phyloP scores from a whole-genome alignment of 1,139 yeast species.

The Hansenula sp. region DNA sequence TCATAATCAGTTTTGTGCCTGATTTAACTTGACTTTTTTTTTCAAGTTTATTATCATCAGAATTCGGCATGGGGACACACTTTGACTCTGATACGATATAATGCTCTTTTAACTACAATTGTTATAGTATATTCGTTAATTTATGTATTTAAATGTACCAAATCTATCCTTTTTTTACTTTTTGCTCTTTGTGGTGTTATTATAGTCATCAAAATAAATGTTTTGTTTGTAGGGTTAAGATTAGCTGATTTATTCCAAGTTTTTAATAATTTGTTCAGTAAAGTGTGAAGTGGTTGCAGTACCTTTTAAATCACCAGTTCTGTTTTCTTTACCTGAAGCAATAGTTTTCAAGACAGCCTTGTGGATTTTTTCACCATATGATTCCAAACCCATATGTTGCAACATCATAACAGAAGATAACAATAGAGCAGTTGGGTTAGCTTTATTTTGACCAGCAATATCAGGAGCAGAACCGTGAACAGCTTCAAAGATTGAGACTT shows the following conservation, averaged over 20 bases:
- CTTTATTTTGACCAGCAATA: conserved; percentile 96
- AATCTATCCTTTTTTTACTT: too few relatives aligned
- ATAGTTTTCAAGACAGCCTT: conserved; percentile 86
- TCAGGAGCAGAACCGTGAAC: conserved; percentile 99
- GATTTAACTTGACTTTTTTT: background rate
- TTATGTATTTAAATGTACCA: too few relatives aligned
- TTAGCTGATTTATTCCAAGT: conserved; percentile 12
- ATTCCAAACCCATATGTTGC: conserved; percentile 90
- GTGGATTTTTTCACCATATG: conserved; percentile 80
- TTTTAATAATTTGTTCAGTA: conserved; percentile 73
- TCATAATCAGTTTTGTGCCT: too few relatives aligned
- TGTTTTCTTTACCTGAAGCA: conserved; percentile 89
- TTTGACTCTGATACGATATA: background rate
- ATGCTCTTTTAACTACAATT: too few relatives aligned
- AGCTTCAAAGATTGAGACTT: conserved; percentile 96
- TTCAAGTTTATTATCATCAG: background rate
- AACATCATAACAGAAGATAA: conserved; percentile 98
- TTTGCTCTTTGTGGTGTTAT: too few relatives aligned
- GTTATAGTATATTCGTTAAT: too few relatives aligned
- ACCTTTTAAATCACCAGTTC: conserved; percentile 97
- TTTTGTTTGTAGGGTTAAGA: background rate
- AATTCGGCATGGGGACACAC: background rate
- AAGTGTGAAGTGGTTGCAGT: conserved; percentile 82
- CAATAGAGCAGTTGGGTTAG: conserved; percentile 96
- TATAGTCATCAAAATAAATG: too few relatives aligned